Evolutionary conservation across 345 rosid species (phyloP).

Genomic region (Salix arbutifolia): DNA sequence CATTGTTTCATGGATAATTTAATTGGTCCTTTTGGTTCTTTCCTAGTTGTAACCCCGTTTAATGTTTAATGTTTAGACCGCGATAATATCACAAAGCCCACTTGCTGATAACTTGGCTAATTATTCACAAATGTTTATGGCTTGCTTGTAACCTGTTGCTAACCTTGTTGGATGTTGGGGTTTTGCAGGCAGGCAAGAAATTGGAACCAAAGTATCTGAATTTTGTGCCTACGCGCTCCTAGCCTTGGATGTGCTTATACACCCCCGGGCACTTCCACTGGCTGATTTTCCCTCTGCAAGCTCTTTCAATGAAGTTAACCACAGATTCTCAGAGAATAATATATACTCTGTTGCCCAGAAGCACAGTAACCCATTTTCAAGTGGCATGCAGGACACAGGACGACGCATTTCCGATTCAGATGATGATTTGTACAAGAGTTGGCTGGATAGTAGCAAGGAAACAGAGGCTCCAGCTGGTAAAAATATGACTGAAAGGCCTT

Average conservation of each 20-base stretch:
- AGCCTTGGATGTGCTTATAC: constrained; percentile 74
- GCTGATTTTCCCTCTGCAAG: constrained; percentile 34
- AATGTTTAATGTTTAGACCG: neutral
- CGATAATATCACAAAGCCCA: neutral
- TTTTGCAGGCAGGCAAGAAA: constrained; percentile 50
- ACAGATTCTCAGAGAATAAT: constrained; percentile 18
- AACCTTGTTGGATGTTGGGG: neutral
- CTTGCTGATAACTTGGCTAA: neutral
- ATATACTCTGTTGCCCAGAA: constrained; percentile 25
- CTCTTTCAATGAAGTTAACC: constrained; percentile 22
- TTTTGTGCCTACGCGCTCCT: constrained; percentile 72
- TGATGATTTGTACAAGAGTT: constrained; percentile 37
- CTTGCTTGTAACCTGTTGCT: neutral
- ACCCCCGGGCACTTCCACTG: constrained; percentile 70
- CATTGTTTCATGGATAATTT: neutral
- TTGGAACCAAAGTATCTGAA: constrained; percentile 49
- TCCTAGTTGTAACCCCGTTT: neutral
- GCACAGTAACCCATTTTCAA: constrained; percentile 21
- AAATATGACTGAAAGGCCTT: constrained; percentile 8
- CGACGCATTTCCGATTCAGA: constrained; percentile 24
- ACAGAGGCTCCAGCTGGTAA: constrained; percentile 18
- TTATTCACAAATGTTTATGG: neutral
- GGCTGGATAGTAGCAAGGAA: constrained; percentile 33
- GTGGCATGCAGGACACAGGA: constrained; percentile 21
- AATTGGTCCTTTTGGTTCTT: neutral